Evolutionary conservation across 169 alveolate genomes (phyloP).

Genomic region (Cryptosporidium viatorum): DNA sequence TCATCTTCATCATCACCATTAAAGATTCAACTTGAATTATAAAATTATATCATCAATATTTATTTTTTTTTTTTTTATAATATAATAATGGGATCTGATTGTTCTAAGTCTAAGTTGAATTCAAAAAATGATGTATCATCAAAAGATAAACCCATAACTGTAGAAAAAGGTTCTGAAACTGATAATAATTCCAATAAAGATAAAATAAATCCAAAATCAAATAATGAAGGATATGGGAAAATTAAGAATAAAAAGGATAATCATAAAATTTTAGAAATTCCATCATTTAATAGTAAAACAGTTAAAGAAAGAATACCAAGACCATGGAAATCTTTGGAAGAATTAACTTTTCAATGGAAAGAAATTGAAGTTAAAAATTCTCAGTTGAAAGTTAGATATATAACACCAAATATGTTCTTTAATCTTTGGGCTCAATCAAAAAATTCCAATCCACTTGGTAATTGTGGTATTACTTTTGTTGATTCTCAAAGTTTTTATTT

Average conservation of each 20-base stretch:
- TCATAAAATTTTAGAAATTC: background rate
- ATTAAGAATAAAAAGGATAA: background rate
- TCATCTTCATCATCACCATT: no score
- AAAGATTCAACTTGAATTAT: background rate
- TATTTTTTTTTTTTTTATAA: background rate
- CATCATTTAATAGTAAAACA: slow-evolving; percentile 8
- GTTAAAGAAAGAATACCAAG: slow-evolving; percentile 54
- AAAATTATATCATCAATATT: background rate
- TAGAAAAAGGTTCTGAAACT: background rate
- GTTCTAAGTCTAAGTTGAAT: background rate
- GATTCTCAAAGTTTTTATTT: slow-evolving; percentile 67
- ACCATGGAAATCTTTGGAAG: slow-evolving; percentile 60
- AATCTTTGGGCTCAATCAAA: slow-evolving; percentile 69
- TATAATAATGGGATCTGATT: slow-evolving; percentile 10
- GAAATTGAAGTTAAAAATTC: slow-evolving; percentile 25
- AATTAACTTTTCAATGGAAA: slow-evolving; percentile 49
- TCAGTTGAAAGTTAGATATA: slow-evolving; percentile 48
- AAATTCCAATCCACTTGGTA: slow-evolving; percentile 54
- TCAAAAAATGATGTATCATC: background rate
- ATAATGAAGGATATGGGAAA: background rate
- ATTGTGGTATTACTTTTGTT: slow-evolving; percentile 68
- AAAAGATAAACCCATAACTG: background rate
- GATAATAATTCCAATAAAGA: background rate
- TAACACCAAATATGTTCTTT: slow-evolving; percentile 64
- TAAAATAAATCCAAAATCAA: background rate